Base-by-base conservation (phyloP, 257 asterid species). In the Apocynum venetum region DNA sequence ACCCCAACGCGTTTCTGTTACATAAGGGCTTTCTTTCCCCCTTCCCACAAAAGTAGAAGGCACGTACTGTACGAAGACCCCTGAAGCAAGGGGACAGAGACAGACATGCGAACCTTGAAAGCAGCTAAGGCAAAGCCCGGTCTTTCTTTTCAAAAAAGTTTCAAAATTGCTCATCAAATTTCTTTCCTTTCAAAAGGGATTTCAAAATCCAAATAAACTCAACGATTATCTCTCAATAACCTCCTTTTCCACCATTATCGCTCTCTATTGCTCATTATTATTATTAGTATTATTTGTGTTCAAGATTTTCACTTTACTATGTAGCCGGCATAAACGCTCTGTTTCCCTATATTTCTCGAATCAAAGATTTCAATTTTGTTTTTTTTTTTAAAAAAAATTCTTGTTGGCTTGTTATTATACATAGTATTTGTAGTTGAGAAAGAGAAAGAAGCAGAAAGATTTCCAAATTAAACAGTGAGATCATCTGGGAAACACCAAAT, bases 121-220 rank as follows among this genome's bases (percentile, higher is more conserved):
- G 48, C 48, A 61, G 68, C 68, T 43, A 61, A 35, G 52, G 25
- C 5, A 20, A 11, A 72, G 73, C 82, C 82, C 82, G 82, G 85
- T 68, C 79, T 78, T 74, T 78, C 48, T 74, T 78, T 82, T 78
- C 80, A 74, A 82, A 44, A 53, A 82, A 69, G 71, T 74, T 74
- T 82, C 84, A 52, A 72, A 80, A n/a, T 47, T 35, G 36, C 74
- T 76, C 79, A 12, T 53, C 17, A 44, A 75, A 19, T 36, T 38
- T 2, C 4, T 36, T 20, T 70, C 43, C 9, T 75, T 80, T 69
- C 63, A 56, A 17, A 19, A 56, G 63, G 10, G 60, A 3, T 52
- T 57, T 41, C 19, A 53, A 71, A 59, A 52, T 15, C 6, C 47
- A 44, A 2, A 44, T 25, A 44, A 44, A 44, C 60, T 38, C 67